Conservation (phyloP, 176 grass and related monocot genomes). For the Chrysopogon serrulatus region DNA sequence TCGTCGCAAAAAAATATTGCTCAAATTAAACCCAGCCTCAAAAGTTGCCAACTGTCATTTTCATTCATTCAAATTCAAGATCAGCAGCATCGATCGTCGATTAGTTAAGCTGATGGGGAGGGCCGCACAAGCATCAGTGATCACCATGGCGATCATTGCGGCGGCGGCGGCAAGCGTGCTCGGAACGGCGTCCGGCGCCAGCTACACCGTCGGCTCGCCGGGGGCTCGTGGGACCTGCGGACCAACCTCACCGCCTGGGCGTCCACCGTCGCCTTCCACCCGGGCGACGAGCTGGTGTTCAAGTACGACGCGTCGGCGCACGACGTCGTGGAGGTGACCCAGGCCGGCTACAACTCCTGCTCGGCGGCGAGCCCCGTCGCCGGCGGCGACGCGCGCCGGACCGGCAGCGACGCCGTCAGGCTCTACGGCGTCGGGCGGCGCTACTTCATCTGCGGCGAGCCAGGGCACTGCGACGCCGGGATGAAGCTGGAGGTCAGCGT, state of each 20-base stretch:
- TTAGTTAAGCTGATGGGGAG: neutral
- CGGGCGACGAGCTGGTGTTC: constrained; percentile 31
- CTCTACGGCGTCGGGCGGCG: neutral
- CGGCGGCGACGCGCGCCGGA: neutral
- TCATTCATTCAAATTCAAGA: neutral
- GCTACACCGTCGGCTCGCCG: constrained; percentile 33
- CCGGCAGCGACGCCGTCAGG: neutral
- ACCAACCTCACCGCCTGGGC: constrained; percentile 43
- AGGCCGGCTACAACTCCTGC: constrained; percentile 11
- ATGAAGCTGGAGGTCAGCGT: constrained; percentile 16
- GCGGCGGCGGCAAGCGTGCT: neutral
- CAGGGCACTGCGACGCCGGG: constrained; percentile 20
- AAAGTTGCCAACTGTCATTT: no score
- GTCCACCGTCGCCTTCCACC: constrained; percentile 30
- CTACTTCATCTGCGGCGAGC: constrained; percentile 33
- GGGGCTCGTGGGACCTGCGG: constrained; percentile 31
- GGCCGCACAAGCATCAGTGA: neutral
- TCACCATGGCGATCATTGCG: neutral
- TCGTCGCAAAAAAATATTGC: no score
- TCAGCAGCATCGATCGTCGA: no score
- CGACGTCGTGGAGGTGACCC: constrained; percentile 39
- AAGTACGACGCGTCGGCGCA: constrained; percentile 16
- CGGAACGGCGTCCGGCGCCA: neutral
- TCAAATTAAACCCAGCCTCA: no score
- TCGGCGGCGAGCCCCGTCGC: neutral